Percentiles rank a stretch among this genome's conserved stretches.
These are phyloP conservation scores for Clarireedia sp. DNA, from an alignment of 2,329 filamentous ascomycete species.

Conservation along the genomic window DNA sequence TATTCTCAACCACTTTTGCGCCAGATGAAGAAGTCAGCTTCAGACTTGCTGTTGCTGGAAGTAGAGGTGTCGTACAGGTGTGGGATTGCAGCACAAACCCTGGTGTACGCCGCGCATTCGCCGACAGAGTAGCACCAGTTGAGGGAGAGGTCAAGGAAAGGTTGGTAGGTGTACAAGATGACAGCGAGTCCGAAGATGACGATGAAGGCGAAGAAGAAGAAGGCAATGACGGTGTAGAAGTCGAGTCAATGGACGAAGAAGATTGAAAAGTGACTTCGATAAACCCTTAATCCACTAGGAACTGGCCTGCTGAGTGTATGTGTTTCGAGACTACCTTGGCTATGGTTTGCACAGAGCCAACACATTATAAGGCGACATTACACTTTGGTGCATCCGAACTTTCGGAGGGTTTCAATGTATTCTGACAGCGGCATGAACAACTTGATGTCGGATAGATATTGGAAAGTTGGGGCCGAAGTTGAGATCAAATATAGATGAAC, in stretches of 20 bases:
- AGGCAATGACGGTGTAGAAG: slow-evolving; percentile 41
- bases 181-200: slow-evolving; percentile 47
- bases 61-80: slow-evolving; percentile 84
- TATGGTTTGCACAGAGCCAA: too few species aligned
- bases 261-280: slow-evolving; percentile 20
- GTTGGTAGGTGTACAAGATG: slow-evolving; percentile 63
- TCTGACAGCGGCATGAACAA: background rate
- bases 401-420: background rate
- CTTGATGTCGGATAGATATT: slow-evolving; percentile 8
- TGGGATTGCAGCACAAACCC: slow-evolving; percentile 79
- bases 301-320: background rate
- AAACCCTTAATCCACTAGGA: background rate
- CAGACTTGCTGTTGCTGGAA: slow-evolving; percentile 85
- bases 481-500: too few species aligned
- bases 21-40: slow-evolving; percentile 88
- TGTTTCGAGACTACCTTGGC: too few species aligned
- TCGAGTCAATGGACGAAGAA: slow-evolving; percentile 51
- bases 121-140: slow-evolving; percentile 54
- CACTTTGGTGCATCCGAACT: background rate
- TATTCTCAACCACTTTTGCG: slow-evolving; percentile 85
- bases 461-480: background rate
- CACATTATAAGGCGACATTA: too few species aligned
- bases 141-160: slow-evolving; percentile 65
- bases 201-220: slow-evolving; percentile 52
- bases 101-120: slow-evolving; percentile 78